Conservation (phyloP, 768 basidiomycete genomes). For the Exsudoporus frostii region DNA sequence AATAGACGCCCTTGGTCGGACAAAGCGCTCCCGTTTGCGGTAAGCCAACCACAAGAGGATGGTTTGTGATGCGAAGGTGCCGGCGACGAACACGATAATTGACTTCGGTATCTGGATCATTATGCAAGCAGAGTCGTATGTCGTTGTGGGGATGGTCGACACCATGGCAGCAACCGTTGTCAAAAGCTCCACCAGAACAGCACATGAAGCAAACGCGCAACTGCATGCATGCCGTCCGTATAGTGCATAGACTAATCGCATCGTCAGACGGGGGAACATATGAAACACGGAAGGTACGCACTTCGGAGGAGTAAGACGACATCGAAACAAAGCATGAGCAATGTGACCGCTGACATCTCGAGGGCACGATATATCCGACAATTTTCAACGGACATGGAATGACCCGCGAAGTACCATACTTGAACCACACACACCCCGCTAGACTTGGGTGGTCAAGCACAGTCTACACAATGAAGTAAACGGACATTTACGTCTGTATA, state of each 20-base stretch:
- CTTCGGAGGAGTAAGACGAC: conserved; percentile 22
- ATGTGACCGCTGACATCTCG: conserved; percentile 9
- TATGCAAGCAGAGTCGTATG: conserved; percentile 17
- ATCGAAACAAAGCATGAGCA: conserved; percentile 19
- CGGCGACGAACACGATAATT: conserved; percentile 5
- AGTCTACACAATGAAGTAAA: neutral
- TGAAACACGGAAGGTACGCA: conserved; percentile 1
- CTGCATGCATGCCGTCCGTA: conserved; percentile 3
- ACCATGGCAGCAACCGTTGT: neutral
- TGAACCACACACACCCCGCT: conserved; percentile 11
- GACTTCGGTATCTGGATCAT: neutral
- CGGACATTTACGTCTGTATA: conserved; percentile 13
- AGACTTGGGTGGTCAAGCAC: neutral
- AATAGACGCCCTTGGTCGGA: neutral
- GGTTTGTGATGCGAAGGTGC: conserved; percentile 10
- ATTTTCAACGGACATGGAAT: neutral
- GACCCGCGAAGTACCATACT: neutral
- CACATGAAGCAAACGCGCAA: neutral
- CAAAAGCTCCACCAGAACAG: conserved; percentile 11
- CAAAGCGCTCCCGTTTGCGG: conserved; percentile 7
- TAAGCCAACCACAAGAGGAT: conserved; percentile 19
- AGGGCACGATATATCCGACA: conserved; percentile 14
- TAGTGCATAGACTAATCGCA: conserved; percentile 17
- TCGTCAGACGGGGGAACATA: neutral
- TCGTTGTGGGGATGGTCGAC: neutral